These are phyloP conservation scores for Cordyceps cateniannulata DNA, from an alignment of 2,329 filamentous ascomycete genomes.

Conservation along the genomic window DNA sequence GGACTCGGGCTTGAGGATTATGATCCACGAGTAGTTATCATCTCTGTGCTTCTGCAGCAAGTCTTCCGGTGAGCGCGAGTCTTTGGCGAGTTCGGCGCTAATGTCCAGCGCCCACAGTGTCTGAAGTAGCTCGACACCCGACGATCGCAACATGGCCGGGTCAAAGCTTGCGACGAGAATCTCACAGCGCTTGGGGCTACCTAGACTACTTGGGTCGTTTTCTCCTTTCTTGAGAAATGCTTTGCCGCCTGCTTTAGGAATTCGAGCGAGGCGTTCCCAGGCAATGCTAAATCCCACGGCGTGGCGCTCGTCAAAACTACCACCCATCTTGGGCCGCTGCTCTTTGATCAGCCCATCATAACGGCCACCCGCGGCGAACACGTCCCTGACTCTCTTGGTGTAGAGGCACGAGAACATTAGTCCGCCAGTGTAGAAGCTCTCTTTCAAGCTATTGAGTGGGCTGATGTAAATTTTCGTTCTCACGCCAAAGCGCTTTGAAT, in stretches of 20 bases:
- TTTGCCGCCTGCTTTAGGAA: conserved; percentile 49
- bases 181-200: conserved; percentile 67
- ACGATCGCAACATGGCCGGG: conserved; percentile 63
- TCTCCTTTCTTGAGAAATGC: conserved; percentile 64
- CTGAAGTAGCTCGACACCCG: conserved; percentile 70
- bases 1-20: conserved; percentile 75
- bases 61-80: conserved; percentile 73
- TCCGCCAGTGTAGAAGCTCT: conserved; percentile 81
- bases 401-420: conserved; percentile 87
- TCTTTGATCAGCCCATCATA: conserved; percentile 88
- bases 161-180: conserved; percentile 88
- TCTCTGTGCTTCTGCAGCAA: conserved; percentile 70
- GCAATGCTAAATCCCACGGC: conserved; percentile 90
- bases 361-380: conserved; percentile 87
- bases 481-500: conserved; percentile 69
- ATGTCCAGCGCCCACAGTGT: conserved; percentile 78
- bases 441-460: conserved; percentile 81
- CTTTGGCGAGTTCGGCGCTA: conserved; percentile 78
- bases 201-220: conserved; percentile 54
- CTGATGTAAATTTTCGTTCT: conserved; percentile 75
- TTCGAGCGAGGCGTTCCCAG: conserved; percentile 73
- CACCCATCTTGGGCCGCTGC: conserved; percentile 64
- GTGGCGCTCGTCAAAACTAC: conserved; percentile 59
- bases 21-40: conserved; percentile 76
- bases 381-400: conserved; percentile 74